Conservation (phyloP, 2,329 filamentous ascomycete species). For the Colletotrichum neosansevieriae region DNA sequence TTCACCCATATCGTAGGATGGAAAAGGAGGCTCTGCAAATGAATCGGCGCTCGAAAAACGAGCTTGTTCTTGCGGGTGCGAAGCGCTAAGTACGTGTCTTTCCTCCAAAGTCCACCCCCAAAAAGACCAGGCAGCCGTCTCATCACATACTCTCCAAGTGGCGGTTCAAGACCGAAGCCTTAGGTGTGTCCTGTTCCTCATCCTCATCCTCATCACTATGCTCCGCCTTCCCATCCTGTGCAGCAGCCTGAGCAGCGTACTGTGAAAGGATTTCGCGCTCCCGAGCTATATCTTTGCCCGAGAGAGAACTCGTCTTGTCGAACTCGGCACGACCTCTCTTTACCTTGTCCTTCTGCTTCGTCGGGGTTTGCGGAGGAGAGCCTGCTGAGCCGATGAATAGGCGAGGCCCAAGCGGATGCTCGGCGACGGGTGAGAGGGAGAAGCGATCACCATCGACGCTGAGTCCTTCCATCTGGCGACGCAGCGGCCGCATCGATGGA, state of each 20-base stretch:
- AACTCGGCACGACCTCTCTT: constrained; percentile 33
- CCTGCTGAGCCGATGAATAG: not conserved
- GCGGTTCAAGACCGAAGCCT: constrained; percentile 33
- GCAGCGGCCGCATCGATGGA: constrained; percentile 12
- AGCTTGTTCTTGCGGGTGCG: too few relatives aligned
- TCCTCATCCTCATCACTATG: not conserved
- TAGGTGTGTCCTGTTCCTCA: constrained; percentile 26
- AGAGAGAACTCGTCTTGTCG: constrained; percentile 33
- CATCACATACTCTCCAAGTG: constrained; percentile 18
- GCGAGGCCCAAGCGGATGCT: constrained; percentile 20
- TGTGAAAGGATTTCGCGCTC: constrained; percentile 34
- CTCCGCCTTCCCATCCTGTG: not conserved
- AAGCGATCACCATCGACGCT: not conserved
- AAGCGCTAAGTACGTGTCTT: not conserved
- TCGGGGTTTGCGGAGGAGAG: constrained; percentile 9
- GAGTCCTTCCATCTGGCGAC: constrained; percentile 26
- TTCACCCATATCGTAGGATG: too few relatives aligned
- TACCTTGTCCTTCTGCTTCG: not conserved
- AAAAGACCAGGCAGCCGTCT: not conserved
- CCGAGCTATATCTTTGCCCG: constrained; percentile 32
- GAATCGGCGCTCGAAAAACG: too few relatives aligned
- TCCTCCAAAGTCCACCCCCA: not conserved
- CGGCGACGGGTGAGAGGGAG: not conserved
- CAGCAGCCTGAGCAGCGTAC: not conserved
- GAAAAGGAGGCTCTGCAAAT: too few relatives aligned